Conservation (phyloP, 2,329 filamentous ascomycete species). For the Cercospora beticola region DNA sequence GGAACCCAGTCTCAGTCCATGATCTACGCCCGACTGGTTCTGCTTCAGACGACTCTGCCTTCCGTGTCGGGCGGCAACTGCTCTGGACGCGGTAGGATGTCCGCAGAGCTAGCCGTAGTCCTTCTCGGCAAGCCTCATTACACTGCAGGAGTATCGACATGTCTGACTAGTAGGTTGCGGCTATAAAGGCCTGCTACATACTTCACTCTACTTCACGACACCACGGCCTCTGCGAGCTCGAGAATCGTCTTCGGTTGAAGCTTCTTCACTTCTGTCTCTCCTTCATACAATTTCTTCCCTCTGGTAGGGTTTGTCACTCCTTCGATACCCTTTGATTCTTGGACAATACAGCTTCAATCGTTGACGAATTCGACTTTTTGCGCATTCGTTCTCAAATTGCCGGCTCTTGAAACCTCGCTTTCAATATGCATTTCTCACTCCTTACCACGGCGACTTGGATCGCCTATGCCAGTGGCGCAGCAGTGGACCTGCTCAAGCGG, state of each 20-base stretch:
- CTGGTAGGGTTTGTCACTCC: constrained; percentile 12
- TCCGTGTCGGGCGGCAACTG: neutral
- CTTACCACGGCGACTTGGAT: neutral
- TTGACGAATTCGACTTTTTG: neutral
- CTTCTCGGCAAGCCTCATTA: constrained; percentile 12
- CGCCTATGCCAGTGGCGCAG: constrained; percentile 6
- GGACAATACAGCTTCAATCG: neutral
- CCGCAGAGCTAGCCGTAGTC: constrained; percentile 5
- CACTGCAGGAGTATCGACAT: constrained; percentile 2
- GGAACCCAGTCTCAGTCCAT: constrained; percentile 8
- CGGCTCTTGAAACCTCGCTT: neutral
- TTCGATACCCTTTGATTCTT: neutral
- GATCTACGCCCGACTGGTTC: constrained; percentile 10
- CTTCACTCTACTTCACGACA: neutral
- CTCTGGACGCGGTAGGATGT: constrained; percentile 4
- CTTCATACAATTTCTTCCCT: constrained; percentile 1
- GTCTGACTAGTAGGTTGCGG: neutral
- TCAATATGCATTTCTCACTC: constrained; percentile 5
- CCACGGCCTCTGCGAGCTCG: neutral
- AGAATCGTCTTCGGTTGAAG: neutral
- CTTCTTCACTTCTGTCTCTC: constrained; percentile 5
- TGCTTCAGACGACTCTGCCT: constrained; percentile 13
- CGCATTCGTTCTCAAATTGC: neutral
- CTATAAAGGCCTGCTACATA: constrained; percentile 16
- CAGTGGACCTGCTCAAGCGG: constrained; percentile 25